Evolutionary conservation across 1,139 yeast species (phyloP), one percentile per base, ranked within the genome.

Genomic region (Yamadazyma mexicana): DNA sequence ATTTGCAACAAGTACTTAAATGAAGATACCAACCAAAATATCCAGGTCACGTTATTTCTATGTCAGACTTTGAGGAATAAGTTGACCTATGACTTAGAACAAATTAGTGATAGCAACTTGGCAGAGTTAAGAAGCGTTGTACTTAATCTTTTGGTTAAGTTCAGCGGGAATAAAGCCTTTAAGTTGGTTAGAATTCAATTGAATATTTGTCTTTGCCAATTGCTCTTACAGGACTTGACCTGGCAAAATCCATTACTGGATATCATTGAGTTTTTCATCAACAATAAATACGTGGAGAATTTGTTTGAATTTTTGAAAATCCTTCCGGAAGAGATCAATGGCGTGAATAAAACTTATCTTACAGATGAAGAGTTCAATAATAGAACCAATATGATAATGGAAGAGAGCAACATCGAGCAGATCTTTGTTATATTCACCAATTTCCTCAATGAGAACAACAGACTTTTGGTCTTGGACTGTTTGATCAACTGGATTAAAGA

Each of bases 11-110:
- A 56, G 30, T 57, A 70, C 23, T 55, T 72, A 32, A 28, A 35
- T 22, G 40, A 40, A 14, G 36, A 39, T 14, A 17, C 33, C 9
- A 11, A 10, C 18, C 48, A 45, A 25, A 54, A 55, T 31, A 45
- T 75, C 18, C 85, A 83, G 50, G 64, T 85, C 34, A 81, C 81
- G 54, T 68, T 92, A 51, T 92, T 94, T 66, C 86, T 94, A 8
- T 86, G 97, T 1, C 98, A 94, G 59, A 91, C 98, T 0, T 66
- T 94, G 46, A 71, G 96, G 48, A 83, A 91, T 30, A 89, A 89
- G 55, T 66, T 88, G 37, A 84, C 87, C 11, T 91, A 87, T 59
- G 98, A 92, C 63, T 69, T 91, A 48, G 71, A 74, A 45, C 98
- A 92, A 60, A 65, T 88, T 2, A 87, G 88, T 0, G 66, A 60